Base-by-base conservation (phyloP, 768 basidiomycete species). In the Hypholoma sublateritium region DNA sequence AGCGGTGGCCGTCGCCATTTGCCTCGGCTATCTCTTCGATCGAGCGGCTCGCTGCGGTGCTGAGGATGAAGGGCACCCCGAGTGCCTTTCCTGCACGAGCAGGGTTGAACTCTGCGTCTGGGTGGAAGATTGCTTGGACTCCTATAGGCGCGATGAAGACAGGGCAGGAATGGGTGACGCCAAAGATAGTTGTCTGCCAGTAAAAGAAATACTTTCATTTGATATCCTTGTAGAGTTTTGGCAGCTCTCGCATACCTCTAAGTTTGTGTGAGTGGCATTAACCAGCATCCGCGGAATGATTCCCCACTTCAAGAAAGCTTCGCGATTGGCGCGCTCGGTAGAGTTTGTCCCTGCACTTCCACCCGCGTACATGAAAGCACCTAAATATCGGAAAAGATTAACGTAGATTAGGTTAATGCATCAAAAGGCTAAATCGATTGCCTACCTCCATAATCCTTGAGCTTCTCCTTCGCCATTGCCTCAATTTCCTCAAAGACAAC, bases 201-300 rank as follows among this genome's bases (percentile, higher is more conserved):
- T 19, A 34, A 17, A 46, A 42, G 12, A 3, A 49, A 48, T 17
- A 41, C 2, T 42, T 13, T 34, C n/a, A 17, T 34, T 12, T 11
- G 19, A 11, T 16, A 19, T 11, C 41, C 28, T 16, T 13, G 48
- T 32, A 7, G 19, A 7, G 28, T 32, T 6, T 16, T 1, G 13
- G 3, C 11, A 9, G 7, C 5, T 43, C 21, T 22, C 24, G 7
- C 75, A 50, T 62, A 87, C 91, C 62, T 87, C 80, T 28, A 93
- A 66, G 46, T 68, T 81, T 19, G 89, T 80, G 17, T 71, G 67
- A 4, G 83, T 83, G 0, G 80, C 80, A 59, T 85, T 75, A 17
- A 83, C 77, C 32, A 93, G 80, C 89, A 92, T 91, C 5, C 87
- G 82, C 2, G 91, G 91, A n/a, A 94, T 75, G 67, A 95, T 88